phyloP scores from a whole-genome alignment of 768 basidiomycete species.

The Mycena rebaudengoi region DNA sequence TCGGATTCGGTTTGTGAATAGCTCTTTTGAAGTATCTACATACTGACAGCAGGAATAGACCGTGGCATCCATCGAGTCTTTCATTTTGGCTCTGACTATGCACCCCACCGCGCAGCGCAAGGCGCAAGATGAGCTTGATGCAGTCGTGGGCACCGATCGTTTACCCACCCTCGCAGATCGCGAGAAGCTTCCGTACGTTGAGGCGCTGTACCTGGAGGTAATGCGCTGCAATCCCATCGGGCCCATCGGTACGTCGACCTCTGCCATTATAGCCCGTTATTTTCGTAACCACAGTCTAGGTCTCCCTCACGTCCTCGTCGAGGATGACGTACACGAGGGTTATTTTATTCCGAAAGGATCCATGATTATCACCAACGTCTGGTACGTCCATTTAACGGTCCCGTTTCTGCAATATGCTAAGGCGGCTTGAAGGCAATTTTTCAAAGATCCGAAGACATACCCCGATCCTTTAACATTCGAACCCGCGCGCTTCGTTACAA shows the following conservation, averaged over 20 bases:
- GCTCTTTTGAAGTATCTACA: too few relatives aligned
- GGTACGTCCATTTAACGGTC: too few relatives aligned
- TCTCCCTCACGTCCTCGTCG: neutral
- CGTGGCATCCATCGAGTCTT: neutral
- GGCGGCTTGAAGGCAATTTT: too few relatives aligned
- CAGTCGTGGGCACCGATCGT: neutral
- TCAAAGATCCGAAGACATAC: neutral
- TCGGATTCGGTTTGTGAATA: neutral
- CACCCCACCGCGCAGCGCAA: neutral
- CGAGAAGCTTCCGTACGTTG: neutral
- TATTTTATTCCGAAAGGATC: neutral
- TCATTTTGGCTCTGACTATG: neutral
- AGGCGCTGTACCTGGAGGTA: neutral
- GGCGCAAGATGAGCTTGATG: neutral
- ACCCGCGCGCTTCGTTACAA: neutral
- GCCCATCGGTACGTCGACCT: too few relatives aligned
- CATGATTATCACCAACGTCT: neutral
- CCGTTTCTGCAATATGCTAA: too few relatives aligned
- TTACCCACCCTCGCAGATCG: neutral
- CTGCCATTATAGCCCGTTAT: too few relatives aligned
- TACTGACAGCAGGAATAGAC: neutral
- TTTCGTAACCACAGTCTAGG: too few relatives aligned
- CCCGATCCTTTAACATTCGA: neutral
- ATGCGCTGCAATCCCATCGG: neutral
- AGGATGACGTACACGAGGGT: neutral